A percentile compares a stretch with the other conserved stretches of the same genome.
Evolutionary conservation across 345 rosid genomes (phyloP).

Genomic region (Geranium rotundifolium): DNA sequence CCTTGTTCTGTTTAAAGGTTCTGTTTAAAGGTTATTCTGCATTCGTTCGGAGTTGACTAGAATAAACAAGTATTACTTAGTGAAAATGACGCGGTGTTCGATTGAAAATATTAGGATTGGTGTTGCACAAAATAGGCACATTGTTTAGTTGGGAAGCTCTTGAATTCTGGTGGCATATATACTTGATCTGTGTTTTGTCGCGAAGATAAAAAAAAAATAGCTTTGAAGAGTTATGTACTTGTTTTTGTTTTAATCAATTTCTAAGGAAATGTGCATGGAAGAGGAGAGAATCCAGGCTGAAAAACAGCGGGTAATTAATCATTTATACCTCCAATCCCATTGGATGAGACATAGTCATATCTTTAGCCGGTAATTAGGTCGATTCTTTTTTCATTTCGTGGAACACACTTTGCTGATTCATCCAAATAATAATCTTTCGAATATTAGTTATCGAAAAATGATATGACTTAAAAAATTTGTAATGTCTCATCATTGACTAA

Average conservation of each 20-base stretch:
- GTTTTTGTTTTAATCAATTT: neutral
- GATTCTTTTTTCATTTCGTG: neutral
- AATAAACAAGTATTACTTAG: neutral
- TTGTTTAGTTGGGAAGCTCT: too few species aligned
- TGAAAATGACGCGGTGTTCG: neutral
- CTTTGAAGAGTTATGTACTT: neutral
- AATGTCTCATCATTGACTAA: neutral
- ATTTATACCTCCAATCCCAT: constrained; percentile 1
- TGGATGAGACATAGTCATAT: neutral
- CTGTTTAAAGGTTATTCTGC: too few species aligned
- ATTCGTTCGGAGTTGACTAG: neutral
- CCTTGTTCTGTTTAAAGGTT: too few species aligned
- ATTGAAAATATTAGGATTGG: neutral
- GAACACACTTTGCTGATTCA: neutral
- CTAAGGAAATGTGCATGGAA: constrained; percentile 75
- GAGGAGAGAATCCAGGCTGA: constrained; percentile 90
- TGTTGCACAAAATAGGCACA: neutral
- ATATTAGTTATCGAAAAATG: neutral
- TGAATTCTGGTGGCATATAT: too few species aligned
- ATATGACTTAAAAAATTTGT: neutral
- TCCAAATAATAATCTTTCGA: neutral
- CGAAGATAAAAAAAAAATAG: neutral
- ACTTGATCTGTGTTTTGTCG: neutral
- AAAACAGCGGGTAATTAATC: constrained; percentile 58
- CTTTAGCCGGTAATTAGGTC: neutral